Percentiles rank a stretch among this genome's conserved stretches.
Evolutionary conservation across 2,329 filamentous ascomycete genomes (phyloP).

Genomic region (Endoconidiophora polonica): DNA sequence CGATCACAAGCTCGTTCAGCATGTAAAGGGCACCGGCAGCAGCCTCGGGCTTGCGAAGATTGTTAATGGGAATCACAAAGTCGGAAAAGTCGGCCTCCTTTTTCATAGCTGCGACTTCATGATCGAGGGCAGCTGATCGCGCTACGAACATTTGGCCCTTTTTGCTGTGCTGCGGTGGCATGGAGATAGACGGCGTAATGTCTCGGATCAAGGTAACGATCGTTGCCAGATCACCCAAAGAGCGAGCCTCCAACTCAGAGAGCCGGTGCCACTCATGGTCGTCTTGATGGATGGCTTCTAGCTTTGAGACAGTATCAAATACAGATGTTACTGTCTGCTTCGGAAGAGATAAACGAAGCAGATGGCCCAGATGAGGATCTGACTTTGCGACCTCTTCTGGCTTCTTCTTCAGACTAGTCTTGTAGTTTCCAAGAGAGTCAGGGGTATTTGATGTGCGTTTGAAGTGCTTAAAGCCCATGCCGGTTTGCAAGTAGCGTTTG

Average conservation of each 20-base stretch:
- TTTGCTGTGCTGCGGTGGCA: conserved; percentile 25
- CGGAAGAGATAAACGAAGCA: conserved; percentile 26
- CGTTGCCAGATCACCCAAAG: conserved; percentile 23
- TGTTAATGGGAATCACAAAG: conserved; percentile 26
- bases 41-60: conserved; percentile 25
- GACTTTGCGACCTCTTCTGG: conserved; percentile 23
- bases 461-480: conserved; percentile 25
- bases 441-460: conserved; percentile 22
- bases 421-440: conserved; percentile 22
- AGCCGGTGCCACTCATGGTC: conserved; percentile 22
- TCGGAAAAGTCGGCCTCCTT: conserved; percentile 23
- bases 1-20: conserved; percentile 23
- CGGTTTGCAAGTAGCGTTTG: conserved; percentile 24
- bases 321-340: conserved; percentile 22
- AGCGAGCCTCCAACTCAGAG: conserved; percentile 19
- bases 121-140: conserved; percentile 20
- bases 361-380: conserved; percentile 26
- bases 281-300: conserved; percentile 23
- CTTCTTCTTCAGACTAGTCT: conserved; percentile 25
- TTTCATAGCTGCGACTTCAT: conserved; percentile 24
- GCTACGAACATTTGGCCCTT: conserved; percentile 24
- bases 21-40: conserved; percentile 20
- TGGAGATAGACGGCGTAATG: conserved; percentile 19
- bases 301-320: conserved; percentile 30
- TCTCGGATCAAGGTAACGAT: conserved; percentile 25